Percentiles rank a stretch among this genome's conserved stretches.
These are phyloP conservation scores for Chiua virens DNA, from an alignment of 768 basidiomycete species.

Conservation along the genomic window DNA sequence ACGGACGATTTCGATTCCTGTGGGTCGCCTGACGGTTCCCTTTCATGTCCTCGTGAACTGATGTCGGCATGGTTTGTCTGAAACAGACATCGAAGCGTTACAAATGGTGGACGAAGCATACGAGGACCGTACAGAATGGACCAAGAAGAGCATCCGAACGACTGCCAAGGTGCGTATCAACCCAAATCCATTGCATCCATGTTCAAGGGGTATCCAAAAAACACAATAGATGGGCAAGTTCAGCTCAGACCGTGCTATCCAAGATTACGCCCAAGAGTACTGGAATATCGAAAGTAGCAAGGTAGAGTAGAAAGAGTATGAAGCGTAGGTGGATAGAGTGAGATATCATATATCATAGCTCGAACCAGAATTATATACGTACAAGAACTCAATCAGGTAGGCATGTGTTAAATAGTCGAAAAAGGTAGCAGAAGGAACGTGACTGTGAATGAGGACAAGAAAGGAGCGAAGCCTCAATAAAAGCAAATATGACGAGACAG, in stretches of 20 bases:
- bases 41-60: background rate
- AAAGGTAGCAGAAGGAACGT: slow-evolving; percentile 7
- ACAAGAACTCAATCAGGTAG: background rate
- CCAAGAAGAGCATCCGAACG: slow-evolving; percentile 85
- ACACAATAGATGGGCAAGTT: slow-evolving; percentile 86
- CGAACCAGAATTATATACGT: slow-evolving; percentile 7
- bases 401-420: slow-evolving; percentile 8
- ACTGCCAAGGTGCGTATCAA: slow-evolving; percentile 59
- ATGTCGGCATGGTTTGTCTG: background rate
- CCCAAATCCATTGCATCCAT: slow-evolving; percentile 55
- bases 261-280: slow-evolving; percentile 87
- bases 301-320: slow-evolving; percentile 20
- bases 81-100: slow-evolving; percentile 74
- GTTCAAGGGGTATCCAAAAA: slow-evolving; percentile 48
- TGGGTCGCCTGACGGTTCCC: slow-evolving; percentile 36
- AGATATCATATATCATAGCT: slow-evolving; percentile 9
- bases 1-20: slow-evolving; percentile 95
- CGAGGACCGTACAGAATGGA: slow-evolving; percentile 81
- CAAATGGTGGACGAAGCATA: slow-evolving; percentile 89
- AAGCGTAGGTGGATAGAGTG: background rate
- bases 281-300: slow-evolving; percentile 68
- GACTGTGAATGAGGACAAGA: background rate
- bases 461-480: slow-evolving; percentile 3
- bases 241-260: slow-evolving; percentile 91
- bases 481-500: background rate